phyloP scores from a whole-genome alignment of 306 rosid species.

The Betula pendula region DNA sequence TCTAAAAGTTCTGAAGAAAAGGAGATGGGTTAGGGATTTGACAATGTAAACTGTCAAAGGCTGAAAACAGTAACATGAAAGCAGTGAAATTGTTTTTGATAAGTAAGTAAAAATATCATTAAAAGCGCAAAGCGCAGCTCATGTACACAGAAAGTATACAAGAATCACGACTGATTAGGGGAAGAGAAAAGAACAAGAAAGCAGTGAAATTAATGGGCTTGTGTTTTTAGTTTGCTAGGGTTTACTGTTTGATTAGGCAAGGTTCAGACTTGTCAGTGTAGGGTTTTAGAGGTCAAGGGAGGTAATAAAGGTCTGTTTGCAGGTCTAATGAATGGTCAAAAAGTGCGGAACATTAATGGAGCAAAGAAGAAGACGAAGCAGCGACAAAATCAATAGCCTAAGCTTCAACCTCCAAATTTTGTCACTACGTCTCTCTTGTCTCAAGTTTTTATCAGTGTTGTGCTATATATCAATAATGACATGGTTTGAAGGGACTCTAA shows the following conservation, averaged over 20 bases:
- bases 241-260: neutral
- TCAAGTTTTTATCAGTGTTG: neutral
- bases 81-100: too few species aligned
- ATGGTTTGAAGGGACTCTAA: neutral
- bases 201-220: too few species aligned
- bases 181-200: too few species aligned
- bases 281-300: neutral
- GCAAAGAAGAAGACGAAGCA: neutral
- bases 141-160: too few species aligned
- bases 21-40: too few species aligned
- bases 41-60: too few species aligned
- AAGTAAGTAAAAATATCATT: too few species aligned
- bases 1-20: too few species aligned
- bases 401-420: neutral
- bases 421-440: neutral
- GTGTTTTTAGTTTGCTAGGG: too few species aligned
- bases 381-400: neutral
- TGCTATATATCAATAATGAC: neutral
- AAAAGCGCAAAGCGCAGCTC: too few species aligned
- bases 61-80: too few species aligned
- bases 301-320: neutral
- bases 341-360: neutral
- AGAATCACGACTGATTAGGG: too few species aligned
- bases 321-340: neutral
- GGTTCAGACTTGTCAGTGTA: neutral